phyloP scores from a whole-genome alignment of 441 rosid species.

The Cnidoscolus chayamansa region DNA sequence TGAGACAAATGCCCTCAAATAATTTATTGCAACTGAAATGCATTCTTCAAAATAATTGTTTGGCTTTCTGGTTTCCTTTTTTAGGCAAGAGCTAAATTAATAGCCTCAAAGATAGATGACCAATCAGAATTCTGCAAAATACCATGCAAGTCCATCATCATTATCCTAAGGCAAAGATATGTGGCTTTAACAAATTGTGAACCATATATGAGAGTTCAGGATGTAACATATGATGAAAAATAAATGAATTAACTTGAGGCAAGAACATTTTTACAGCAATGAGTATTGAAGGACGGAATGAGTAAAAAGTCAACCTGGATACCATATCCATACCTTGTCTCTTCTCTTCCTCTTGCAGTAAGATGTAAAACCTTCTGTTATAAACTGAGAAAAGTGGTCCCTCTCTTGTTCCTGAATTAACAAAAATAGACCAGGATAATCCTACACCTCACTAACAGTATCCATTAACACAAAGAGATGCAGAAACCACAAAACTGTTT shows the following conservation, averaged over 20 bases:
- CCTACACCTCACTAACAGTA: not conserved
- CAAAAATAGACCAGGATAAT: slow-evolving; percentile 1
- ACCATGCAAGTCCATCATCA: not conserved
- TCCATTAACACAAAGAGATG: not conserved
- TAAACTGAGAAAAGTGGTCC: slow-evolving; percentile 94
- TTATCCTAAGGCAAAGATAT: not conserved
- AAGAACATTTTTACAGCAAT: not conserved
- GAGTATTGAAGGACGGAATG: not conserved
- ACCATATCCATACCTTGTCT: slow-evolving; percentile 63
- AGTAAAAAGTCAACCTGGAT: slow-evolving; percentile 4
- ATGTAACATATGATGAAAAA: not conserved
- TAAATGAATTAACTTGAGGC: not conserved
- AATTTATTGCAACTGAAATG: not conserved
- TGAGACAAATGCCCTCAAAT: not conserved
- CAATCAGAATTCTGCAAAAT: not conserved
- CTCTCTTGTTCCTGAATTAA: slow-evolving; percentile 76
- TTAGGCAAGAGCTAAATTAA: not conserved
- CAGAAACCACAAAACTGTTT: not conserved
- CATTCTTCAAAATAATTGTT: not conserved
- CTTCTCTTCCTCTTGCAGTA: slow-evolving; percentile 97
- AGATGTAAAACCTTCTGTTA: slow-evolving; percentile 89
- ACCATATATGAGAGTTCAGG: not conserved
- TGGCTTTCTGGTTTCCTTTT: not conserved
- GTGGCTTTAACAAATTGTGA: not conserved
- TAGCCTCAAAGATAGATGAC: not conserved